Evolutionary conservation across 2,329 filamentous ascomycete species (phyloP).

Genomic region (Delphinella strobiligena): DNA sequence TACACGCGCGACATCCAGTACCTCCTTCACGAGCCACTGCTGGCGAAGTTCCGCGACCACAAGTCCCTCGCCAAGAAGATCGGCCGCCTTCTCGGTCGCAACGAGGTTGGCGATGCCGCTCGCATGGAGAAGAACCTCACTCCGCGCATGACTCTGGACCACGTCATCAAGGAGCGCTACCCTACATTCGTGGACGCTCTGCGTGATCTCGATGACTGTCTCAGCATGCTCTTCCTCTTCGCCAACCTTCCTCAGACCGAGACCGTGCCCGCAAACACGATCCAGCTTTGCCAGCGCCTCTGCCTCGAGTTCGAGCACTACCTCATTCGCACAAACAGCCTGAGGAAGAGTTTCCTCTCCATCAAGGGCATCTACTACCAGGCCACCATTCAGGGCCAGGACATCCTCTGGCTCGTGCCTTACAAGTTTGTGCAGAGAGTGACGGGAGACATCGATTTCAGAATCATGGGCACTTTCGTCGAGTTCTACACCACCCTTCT

Average conservation of each 20-base stretch:
- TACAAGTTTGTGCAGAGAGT: slow-evolving; percentile 97
- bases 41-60: slow-evolving; percentile 92
- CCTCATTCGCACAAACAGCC: slow-evolving; percentile 77
- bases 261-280: slow-evolving; percentile 86
- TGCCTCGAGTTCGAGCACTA: slow-evolving; percentile 97
- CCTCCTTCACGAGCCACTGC: slow-evolving; percentile 86
- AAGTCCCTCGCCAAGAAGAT: slow-evolving; percentile 98
- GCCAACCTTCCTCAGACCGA: slow-evolving; percentile 87
- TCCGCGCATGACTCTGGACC: slow-evolving; percentile 81
- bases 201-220: slow-evolving; percentile 86
- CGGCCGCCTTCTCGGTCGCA: slow-evolving; percentile 76
- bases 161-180: slow-evolving; percentile 96
- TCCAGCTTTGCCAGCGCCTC: slow-evolving; percentile 84
- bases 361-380: slow-evolving; percentile 99
- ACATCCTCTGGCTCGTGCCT: slow-evolving; percentile 91
- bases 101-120: slow-evolving; percentile 79
- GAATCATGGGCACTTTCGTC: slow-evolving; percentile 98
- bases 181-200: slow-evolving; percentile 92
- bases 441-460: slow-evolving; percentile 88
- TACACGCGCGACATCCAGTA: slow-evolving; percentile 96
- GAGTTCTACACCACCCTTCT: slow-evolving; percentile 97
- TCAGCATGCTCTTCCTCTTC: slow-evolving; percentile 96
- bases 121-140: slow-evolving; percentile 85
- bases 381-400: slow-evolving; percentile 91
- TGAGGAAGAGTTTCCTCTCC: slow-evolving; percentile 92